These are phyloP conservation scores for Oryza officinalis DNA, from an alignment of 176 grass and related monocot species.

Conservation along the genomic window DNA sequence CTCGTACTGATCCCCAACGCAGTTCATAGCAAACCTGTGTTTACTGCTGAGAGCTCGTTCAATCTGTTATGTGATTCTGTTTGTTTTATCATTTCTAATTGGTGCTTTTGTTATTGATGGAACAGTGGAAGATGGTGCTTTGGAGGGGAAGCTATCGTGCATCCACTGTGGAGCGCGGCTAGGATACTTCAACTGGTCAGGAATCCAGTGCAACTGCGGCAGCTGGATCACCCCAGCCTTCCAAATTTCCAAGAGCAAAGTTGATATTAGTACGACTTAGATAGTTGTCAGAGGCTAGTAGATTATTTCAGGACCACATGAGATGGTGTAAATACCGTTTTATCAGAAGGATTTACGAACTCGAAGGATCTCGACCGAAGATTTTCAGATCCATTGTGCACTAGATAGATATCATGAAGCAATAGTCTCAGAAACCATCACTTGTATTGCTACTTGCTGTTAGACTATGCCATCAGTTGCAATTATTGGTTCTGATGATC, in stretches of 20 bases:
- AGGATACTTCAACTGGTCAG: constrained; percentile 93
- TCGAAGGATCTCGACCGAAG: not conserved
- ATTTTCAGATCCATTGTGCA: not conserved
- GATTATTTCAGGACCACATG: not conserved
- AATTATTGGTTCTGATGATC: not conserved
- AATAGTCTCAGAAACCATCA: not conserved
- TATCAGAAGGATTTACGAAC: not conserved
- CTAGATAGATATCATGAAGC: not conserved
- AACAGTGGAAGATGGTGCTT: constrained; percentile 87
- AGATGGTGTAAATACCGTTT: not conserved
- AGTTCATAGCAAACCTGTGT: not conserved
- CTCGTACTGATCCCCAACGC: not conserved
- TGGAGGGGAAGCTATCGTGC: constrained; percentile 89
- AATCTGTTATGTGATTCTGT: not conserved
- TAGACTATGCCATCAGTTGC: not conserved
- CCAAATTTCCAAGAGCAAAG: constrained; percentile 89
- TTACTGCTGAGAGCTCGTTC: not conserved
- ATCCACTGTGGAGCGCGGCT: constrained; percentile 75
- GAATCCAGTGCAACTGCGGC: constrained; percentile 92
- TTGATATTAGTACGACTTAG: constrained; percentile 66
- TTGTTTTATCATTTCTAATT: not conserved
- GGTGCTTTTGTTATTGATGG: constrained; percentile 23
- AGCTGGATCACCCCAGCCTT: constrained; percentile 95
- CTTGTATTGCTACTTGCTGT: not conserved
- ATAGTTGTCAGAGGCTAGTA: not conserved